Base-by-base conservation (phyloP, 1,139 yeast genomes). In the Candida glucosophila region DNA sequence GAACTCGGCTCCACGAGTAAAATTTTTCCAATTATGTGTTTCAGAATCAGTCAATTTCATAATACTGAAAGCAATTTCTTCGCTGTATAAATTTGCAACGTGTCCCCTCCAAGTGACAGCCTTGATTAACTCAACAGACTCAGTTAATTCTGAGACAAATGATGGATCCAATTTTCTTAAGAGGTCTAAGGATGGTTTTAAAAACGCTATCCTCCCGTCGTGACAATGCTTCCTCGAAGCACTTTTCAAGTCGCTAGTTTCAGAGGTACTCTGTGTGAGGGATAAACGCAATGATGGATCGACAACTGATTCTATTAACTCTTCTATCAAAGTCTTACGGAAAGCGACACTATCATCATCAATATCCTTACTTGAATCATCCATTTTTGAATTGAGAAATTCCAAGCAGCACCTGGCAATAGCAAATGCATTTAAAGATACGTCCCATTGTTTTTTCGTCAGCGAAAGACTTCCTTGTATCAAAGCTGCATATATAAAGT, bases 221-320 rank as follows among this genome's bases (percentile, higher is more conserved):
- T 45, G 55, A 25, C 61, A 55, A 31, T 58, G 58, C 27, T 53
- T 60, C 32, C 74, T 62, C 2, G 79, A 51, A 20, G 67, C 47
- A 7, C 68, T 55, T 30, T 58, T 59, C 39, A 72, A 50, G 43
- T 72, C 77, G 3, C 58, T 41, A 12, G 61, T 41, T 14, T 39
- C 27, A 5, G 31, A 15, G 14, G 46, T 51, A 21, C 46, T 45
- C 40, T 73, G 77, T 25, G 68, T 61, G 13, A 68, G 51, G 0
- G 86, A 71, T 35, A 77, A 59, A 26, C 66, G 66, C 37, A 82
- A 60, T 3, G 81, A 66, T 10, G 90, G 86, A 41, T 81, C 92
- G 15, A 83, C 67, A n/a, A 61, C 41, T 5, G 71, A 61, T 25
- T 75, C 77, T 23, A 75, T 51, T 22, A 77, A 49, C 34, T 79